Evolutionary conservation across 1,284 basidiomycete species (phyloP).

Genomic region (Schizopora paradoxa): DNA sequence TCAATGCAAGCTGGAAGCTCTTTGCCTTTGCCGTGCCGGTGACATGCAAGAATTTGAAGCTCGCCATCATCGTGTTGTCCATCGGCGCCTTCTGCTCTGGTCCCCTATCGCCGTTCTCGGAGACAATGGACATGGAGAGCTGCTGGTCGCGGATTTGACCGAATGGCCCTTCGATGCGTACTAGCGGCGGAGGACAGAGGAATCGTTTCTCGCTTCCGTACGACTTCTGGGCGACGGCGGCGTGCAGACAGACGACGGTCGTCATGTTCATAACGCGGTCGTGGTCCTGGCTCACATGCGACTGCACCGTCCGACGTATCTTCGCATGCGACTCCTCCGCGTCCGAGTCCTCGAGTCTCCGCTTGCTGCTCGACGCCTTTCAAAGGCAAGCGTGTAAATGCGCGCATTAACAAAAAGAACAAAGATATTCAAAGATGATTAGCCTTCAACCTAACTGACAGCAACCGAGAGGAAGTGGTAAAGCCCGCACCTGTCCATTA

Average conservation of each 20-base stretch:
- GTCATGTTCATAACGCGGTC: constrained; percentile 77
- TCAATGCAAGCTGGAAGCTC: constrained; percentile 81
- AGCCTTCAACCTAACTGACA: background rate
- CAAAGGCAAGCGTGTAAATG: constrained; percentile 1
- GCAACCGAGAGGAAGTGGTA: background rate
- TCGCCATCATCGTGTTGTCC: constrained; percentile 76
- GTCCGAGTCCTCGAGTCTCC: constrained; percentile 66
- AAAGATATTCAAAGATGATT: too few relatives aligned
- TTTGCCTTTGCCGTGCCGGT: constrained; percentile 86
- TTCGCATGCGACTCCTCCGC: constrained; percentile 68
- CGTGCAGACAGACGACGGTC: constrained; percentile 82
- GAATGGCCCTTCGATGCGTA: constrained; percentile 81
- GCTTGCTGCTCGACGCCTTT: constrained; percentile 47
- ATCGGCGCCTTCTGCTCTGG: constrained; percentile 77
- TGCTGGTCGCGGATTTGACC: constrained; percentile 76
- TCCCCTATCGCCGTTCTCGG: constrained; percentile 75
- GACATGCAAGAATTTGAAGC: constrained; percentile 88
- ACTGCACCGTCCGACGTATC: constrained; percentile 74
- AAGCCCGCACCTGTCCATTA: constrained; percentile 16
- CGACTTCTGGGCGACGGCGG: constrained; percentile 87
- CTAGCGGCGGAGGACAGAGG: constrained; percentile 83
- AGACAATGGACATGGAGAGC: constrained; percentile 80
- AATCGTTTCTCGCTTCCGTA: constrained; percentile 91
- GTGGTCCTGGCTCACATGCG: constrained; percentile 69
- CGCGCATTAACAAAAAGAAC: too few relatives aligned